Evolutionary conservation across 768 basidiomycete genomes (phyloP).

Genomic region (Pulveroboletus sp.): DNA sequence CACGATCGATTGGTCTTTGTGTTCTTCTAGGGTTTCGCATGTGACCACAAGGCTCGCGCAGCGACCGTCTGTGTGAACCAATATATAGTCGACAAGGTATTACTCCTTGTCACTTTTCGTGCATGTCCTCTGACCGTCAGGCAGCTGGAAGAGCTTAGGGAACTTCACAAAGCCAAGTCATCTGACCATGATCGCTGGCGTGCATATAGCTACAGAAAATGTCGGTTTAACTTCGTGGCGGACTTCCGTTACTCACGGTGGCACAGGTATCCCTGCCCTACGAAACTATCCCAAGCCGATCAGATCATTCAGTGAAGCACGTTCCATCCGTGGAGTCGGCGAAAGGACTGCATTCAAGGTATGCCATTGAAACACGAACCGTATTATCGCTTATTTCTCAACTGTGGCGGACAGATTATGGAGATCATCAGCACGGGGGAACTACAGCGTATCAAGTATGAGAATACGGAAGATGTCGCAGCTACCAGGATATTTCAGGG

Average conservation of each 20-base stretch:
- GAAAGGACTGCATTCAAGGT: slow-evolving; percentile 76
- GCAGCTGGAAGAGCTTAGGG: slow-evolving; percentile 63
- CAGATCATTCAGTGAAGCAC: slow-evolving; percentile 53
- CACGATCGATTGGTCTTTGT: background rate
- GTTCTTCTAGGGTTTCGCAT: slow-evolving; percentile 53
- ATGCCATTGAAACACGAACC: slow-evolving; percentile 1
- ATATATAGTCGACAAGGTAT: slow-evolving; percentile 68
- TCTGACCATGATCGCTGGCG: slow-evolving; percentile 66
- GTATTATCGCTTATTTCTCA: background rate
- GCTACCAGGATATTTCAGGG: slow-evolving; percentile 61
- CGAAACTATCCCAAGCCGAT: slow-evolving; percentile 55
- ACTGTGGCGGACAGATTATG: slow-evolving; percentile 51
- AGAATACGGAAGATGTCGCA: slow-evolving; percentile 58
- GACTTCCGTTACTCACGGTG: slow-evolving; percentile 4
- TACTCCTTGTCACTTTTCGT: background rate
- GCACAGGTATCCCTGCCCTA: slow-evolving; percentile 54
- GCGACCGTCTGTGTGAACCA: slow-evolving; percentile 52
- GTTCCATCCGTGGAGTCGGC: slow-evolving; percentile 56
- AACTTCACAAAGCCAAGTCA: slow-evolving; percentile 57
- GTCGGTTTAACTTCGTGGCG: slow-evolving; percentile 33
- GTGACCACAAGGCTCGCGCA: slow-evolving; percentile 46
- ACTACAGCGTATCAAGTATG: slow-evolving; percentile 63
- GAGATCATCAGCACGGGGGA: slow-evolving; percentile 75
- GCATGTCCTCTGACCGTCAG: background rate
- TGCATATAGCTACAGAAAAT: slow-evolving; percentile 59